Conservation (phyloP, 2,329 filamentous ascomycete genomes). For the Metarhizium sp. region DNA sequence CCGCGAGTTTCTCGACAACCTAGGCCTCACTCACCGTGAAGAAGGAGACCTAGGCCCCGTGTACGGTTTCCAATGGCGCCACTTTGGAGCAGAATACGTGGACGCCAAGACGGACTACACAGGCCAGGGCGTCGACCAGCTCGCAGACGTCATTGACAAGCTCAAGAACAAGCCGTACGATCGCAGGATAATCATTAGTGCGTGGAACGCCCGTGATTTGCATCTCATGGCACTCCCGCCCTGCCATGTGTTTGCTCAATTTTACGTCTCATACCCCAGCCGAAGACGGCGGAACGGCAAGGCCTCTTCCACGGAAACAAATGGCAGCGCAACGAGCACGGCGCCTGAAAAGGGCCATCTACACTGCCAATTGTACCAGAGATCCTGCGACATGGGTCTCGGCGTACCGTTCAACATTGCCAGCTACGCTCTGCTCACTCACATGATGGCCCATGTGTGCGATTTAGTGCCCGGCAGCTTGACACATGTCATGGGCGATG, state of each 20-base stretch:
- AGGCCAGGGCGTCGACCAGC: conserved; percentile 84
- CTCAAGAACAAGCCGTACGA: conserved; percentile 78
- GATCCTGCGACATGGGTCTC: conserved; percentile 93
- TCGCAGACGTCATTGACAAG: conserved; percentile 83
- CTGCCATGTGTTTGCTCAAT: conserved; percentile 97
- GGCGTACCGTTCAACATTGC: conserved; percentile 98
- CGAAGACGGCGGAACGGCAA: conserved; percentile 7
- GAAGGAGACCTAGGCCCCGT: conserved; percentile 90
- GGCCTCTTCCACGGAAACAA: conserved; percentile 3
- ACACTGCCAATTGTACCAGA: conserved; percentile 85
- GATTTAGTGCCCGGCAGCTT: conserved; percentile 77
- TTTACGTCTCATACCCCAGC: conserved; percentile 72
- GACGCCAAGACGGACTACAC: conserved; percentile 74
- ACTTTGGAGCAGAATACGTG: conserved; percentile 87
- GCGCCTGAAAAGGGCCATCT: conserved; percentile 54
- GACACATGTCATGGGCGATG: conserved; percentile 94
- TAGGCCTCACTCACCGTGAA: conserved; percentile 72
- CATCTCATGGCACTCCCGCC: conserved; percentile 85
- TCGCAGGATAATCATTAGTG: conserved; percentile 77
- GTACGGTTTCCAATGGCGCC: conserved; percentile 98
- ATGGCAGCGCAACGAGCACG: conserved; percentile 10
- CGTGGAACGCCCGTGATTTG: conserved; percentile 88
- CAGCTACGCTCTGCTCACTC: conserved; percentile 83
- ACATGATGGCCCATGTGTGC: conserved; percentile 87
- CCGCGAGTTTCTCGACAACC: conserved; percentile 77